These are phyloP conservation scores for Moesziomyces aphidis DNA, from an alignment of 1,284 basidiomycete species.

Conservation along the genomic window DNA sequence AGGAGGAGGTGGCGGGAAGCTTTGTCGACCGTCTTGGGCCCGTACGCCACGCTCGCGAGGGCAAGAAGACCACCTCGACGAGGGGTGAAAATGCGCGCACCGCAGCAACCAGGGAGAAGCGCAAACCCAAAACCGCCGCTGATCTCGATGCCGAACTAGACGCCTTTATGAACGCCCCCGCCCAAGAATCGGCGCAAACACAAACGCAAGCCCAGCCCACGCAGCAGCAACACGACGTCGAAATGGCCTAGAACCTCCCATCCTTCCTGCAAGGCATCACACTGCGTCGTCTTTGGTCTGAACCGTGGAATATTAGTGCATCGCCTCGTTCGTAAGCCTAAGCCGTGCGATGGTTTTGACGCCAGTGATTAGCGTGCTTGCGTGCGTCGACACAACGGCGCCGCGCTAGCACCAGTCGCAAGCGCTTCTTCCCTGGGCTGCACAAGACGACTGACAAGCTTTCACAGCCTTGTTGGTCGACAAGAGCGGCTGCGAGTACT, in stretches of 20 bases:
- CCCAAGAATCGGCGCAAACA: not conserved
- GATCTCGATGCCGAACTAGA: conserved; percentile 92
- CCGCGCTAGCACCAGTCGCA: too few relatives aligned
- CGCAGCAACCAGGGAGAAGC: conserved; percentile 42
- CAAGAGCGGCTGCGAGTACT: too few relatives aligned
- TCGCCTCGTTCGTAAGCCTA: too few relatives aligned
- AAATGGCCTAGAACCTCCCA: conserved; percentile 9
- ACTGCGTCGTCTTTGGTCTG: too few relatives aligned
- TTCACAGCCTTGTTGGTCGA: too few relatives aligned
- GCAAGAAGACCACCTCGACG: not conserved
- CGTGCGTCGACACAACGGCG: too few relatives aligned
- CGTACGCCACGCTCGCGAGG: conserved; percentile 10
- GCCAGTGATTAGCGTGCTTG: too few relatives aligned
- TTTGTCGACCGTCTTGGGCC: conserved; percentile 42
- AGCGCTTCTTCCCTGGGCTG: too few relatives aligned
- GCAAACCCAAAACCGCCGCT: conserved; percentile 75
- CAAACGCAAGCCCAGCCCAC: not conserved
- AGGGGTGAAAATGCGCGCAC: not conserved
- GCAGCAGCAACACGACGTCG: conserved; percentile 23
- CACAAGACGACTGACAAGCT: too few relatives aligned
- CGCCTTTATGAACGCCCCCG: conserved; percentile 77
- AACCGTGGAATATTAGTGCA: too few relatives aligned
- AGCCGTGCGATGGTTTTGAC: too few relatives aligned
- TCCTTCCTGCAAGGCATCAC: not conserved
- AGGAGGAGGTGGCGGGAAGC: conserved; percentile 6